Evolutionary conservation across 345 rosid species (phyloP).

Genomic region (Anastatica hierochuntica): DNA sequence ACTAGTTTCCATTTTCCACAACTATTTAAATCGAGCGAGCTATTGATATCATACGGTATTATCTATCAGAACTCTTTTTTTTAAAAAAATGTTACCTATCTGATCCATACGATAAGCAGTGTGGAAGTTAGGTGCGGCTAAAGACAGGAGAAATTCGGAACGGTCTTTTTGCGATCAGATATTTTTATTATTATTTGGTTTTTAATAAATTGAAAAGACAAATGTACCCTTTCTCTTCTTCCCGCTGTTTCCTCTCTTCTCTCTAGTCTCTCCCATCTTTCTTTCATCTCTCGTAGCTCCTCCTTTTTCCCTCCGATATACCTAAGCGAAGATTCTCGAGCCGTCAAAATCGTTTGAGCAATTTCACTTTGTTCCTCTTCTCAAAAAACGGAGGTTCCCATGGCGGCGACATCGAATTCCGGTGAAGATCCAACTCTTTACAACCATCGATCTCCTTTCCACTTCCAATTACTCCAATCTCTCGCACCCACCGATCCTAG

Average conservation of each 20-base stretch:
- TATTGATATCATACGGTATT: no score
- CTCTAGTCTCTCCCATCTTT: no score
- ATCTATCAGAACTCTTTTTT: no score
- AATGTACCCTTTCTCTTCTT: slow-evolving; percentile 3
- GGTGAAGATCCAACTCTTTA: slow-evolving; percentile 36
- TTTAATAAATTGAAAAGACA: neutral
- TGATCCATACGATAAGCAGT: no score
- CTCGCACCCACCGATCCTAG: slow-evolving; percentile 18
- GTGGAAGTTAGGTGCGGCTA: no score
- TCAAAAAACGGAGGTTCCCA: no score
- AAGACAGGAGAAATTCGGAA: no score
- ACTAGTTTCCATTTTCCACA: no score
- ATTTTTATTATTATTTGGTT: neutral
- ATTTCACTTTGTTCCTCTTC: neutral
- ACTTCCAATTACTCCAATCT: slow-evolving; percentile 29
- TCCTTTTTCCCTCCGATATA: slow-evolving; percentile 2
- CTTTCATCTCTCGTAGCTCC: no score
- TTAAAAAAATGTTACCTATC: no score
- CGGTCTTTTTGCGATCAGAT: no score
- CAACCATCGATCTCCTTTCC: slow-evolving; percentile 30
- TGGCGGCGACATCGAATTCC: slow-evolving; percentile 35
- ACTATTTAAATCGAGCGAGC: no score
- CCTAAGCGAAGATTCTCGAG: slow-evolving; percentile 8
- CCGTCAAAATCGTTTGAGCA: neutral
- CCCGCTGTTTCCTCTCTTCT: slow-evolving; percentile 25